Base-by-base conservation (phyloP, 441 rosid genomes). In the Melastoma candidum region DNA sequence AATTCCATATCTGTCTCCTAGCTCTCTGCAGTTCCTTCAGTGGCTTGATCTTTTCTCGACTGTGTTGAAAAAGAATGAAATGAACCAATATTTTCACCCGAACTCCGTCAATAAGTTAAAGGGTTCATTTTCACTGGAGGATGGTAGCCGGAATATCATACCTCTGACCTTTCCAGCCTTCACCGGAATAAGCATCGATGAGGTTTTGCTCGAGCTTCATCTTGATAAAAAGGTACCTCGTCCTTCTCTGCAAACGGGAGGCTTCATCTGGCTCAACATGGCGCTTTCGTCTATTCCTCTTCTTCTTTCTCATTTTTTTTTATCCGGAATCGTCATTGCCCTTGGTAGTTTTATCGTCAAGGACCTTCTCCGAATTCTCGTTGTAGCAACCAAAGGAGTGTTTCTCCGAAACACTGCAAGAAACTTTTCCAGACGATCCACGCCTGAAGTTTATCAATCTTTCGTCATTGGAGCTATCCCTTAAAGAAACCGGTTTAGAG, bases 111-210 rank as follows among this genome's bases (percentile, higher is more conserved):
- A 17, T 17, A 17, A 17, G 22, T 17, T 17, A 17, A 17, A 17
- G 22, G 22, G 22, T 29, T 27, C 12, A 51, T 45, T 47, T 62
- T 61, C 7, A 44, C 41, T 8, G n/a, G 55, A 49, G 47, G 49
- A 17, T 56, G 44, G 14, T 11, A 4, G 44, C 49, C 12, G 39
- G 53, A 26, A 3, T 22, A 45, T 26, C 67, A 54, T 77, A 93
- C 98, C 97, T 93, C 74, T 93, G 97, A 69, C 97, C 97, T 73
- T 93, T 93, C 97, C 99, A 93, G 26, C 99, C 99, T 78, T 93
- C 99, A 26, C 82, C 79, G 12, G 96, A 86, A 60, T 89, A 93
- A 55, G 99, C 99, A 76, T 93, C 99, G 44, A 93, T 84, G 52
- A 89, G 97, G 67, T 89, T 93, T 80, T 93, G 97, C 74, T 89